A percentile compares a stretch with the other conserved stretches of the same genome.
Evolutionary conservation across 1,284 basidiomycete species (phyloP).

Genomic region (Schizophyllum amplum): DNA sequence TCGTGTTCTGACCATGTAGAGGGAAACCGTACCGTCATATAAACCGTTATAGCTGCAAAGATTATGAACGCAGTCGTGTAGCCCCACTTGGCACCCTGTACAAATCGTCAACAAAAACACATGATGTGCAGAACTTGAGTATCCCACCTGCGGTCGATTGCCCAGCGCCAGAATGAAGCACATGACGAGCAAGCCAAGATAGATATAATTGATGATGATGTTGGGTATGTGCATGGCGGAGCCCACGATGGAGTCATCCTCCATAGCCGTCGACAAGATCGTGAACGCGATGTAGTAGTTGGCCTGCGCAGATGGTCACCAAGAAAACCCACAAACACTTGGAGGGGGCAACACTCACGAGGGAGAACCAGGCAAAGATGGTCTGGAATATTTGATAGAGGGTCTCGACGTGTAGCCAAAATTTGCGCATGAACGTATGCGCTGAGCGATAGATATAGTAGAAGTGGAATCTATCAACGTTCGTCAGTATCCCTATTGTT

Average conservation of each 20-base stretch:
- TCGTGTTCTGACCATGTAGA: not conserved
- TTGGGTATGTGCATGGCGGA: constrained; percentile 68
- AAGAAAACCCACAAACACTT: constrained; percentile 2
- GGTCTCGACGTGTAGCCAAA: constrained; percentile 93
- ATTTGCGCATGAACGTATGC: constrained; percentile 78
- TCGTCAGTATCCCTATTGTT: not conserved
- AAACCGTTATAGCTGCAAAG: constrained; percentile 83
- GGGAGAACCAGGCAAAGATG: constrained; percentile 87
- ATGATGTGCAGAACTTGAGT: not conserved
- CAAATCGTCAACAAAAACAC: not conserved
- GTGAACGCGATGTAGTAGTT: constrained; percentile 88
- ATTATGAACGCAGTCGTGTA: constrained; percentile 80
- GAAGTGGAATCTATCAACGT: not conserved
- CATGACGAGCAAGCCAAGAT: constrained; percentile 79
- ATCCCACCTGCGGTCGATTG: constrained; percentile 83
- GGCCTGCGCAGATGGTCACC: constrained; percentile 40
- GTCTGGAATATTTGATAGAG: constrained; percentile 88
- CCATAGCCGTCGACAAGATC: constrained; percentile 68
- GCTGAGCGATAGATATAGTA: constrained; percentile 88
- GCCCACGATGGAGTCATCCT: constrained; percentile 50
- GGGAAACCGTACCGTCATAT: constrained; percentile 71
- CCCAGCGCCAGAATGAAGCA: constrained; percentile 91
- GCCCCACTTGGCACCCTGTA: constrained; percentile 51
- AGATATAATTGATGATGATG: constrained; percentile 76
- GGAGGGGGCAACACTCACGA: constrained; percentile 37